Percentiles rank a stretch among this genome's conserved stretches.
These are phyloP conservation scores for Piper longum DNA, from an alignment of 164 flowering plant genomes.

Conservation along the genomic window DNA sequence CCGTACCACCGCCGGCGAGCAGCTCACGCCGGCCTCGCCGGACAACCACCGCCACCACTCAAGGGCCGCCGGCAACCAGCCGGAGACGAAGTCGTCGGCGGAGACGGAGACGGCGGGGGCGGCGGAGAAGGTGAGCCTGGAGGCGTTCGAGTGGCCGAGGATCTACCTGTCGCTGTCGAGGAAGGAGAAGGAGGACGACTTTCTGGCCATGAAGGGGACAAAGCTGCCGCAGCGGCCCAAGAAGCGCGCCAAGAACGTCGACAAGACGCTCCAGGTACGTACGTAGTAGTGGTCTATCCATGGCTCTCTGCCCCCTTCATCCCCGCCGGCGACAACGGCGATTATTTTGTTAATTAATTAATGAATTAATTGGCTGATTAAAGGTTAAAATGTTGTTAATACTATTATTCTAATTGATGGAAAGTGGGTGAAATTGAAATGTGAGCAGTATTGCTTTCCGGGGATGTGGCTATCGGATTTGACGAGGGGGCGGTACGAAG, in stretches of 20 bases:
- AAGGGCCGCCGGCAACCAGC: neutral
- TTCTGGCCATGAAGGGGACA: conserved; percentile 58
- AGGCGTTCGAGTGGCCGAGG: conserved; percentile 40
- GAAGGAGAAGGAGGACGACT: conserved; percentile 81
- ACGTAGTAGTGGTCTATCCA: neutral
- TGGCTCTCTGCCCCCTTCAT: too few relatives aligned
- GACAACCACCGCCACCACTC: conserved; percentile 5
- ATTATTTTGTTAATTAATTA: neutral
- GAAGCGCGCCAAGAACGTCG: conserved; percentile 53
- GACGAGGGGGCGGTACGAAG: conserved; percentile 65
- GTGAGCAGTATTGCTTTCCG: conserved; percentile 30
- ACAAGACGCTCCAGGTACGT: conserved; percentile 44
- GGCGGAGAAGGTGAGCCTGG: conserved; percentile 22
- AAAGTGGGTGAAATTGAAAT: neutral
- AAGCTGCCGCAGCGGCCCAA: conserved; percentile 76
- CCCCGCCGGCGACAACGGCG: neutral
- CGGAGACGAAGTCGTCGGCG: conserved; percentile 1
- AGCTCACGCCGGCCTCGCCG: conserved; percentile 10
- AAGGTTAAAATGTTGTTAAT: too few relatives aligned
- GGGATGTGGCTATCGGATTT: conserved; percentile 70
- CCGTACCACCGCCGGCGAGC: conserved; percentile 8
- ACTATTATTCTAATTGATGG: neutral
- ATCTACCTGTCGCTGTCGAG: conserved; percentile 40
- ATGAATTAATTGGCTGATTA: neutral
- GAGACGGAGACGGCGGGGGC: conserved; percentile 7